Evolutionary conservation across 257 asterid genomes (phyloP).

Genomic region (Nemophila menziesii): DNA sequence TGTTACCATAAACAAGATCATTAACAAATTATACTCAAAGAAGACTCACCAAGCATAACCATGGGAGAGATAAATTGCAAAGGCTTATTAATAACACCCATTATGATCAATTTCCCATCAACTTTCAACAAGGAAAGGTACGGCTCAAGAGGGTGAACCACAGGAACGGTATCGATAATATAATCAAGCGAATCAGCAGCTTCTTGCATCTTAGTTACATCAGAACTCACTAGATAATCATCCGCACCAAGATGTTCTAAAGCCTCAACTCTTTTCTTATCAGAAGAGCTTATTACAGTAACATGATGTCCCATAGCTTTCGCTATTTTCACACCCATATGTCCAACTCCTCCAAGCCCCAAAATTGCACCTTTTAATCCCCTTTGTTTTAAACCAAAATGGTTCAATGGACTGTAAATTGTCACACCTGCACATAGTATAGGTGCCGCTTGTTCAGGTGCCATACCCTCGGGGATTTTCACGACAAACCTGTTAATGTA

Average conservation of each 20-base stretch:
- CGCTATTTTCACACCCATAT: constrained; percentile 91
- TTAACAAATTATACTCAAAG: too few relatives aligned
- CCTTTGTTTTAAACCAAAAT: constrained; percentile 51
- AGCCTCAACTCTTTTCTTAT: constrained; percentile 66
- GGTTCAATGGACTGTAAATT: constrained; percentile 72
- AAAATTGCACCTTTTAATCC: constrained; percentile 72
- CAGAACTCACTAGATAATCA: constrained; percentile 74
- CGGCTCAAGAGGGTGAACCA: constrained; percentile 70
- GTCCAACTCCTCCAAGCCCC: constrained; percentile 98
- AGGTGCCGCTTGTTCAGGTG: constrained; percentile 88
- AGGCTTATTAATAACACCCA: constrained; percentile 84
- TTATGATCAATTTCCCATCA: constrained; percentile 77
- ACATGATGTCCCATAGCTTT: constrained; percentile 92
- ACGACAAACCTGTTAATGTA: constrained; percentile 53
- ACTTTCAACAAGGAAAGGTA: constrained; percentile 65
- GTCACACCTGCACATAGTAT: constrained; percentile 89
- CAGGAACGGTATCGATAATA: constrained; percentile 82
- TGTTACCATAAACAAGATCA: background rate
- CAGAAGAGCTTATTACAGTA: constrained; percentile 79
- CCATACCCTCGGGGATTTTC: constrained; percentile 84
- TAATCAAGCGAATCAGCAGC: constrained; percentile 69
- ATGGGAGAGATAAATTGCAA: constrained; percentile 67
- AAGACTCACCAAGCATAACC: constrained; percentile 81
- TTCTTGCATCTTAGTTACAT: constrained; percentile 37
- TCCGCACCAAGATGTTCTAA: constrained; percentile 80